Base-by-base conservation (phyloP, 768 basidiomycete species). In the Boletus rex-veris region DNA sequence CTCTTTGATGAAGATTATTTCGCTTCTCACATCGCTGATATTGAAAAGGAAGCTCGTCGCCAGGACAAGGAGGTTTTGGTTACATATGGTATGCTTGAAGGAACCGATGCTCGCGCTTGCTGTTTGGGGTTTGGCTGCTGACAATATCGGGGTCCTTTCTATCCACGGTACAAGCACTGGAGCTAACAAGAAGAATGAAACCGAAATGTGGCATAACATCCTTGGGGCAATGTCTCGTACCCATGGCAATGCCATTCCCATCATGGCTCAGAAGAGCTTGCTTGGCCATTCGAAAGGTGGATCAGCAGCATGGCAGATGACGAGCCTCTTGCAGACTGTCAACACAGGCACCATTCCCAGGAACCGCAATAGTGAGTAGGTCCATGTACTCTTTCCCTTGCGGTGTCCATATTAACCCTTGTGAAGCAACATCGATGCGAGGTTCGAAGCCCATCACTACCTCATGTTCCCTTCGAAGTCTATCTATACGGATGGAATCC, bases 221-320 rank as follows among this genome's bases (percentile, higher is more conserved):
- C 88, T 99, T 74, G 83, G 81, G n/a, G 81, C 83, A 40, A 86
- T 98, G 59, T 83, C 84, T 38, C 92, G 97, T 57, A 91, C 92
- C 8, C 83, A 86, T 37, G 96, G 97, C 50, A 98, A 98, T 70
- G 94, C 95, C n/a, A 86, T 96, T 44, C 97, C 97, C 5, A 85
- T 97, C 65, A 88, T 98, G 71, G 92, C 97, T 3, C 97, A 98
- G 73, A 99, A 99, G 81, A 92, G 89, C 71, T 79, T 99, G 46
- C 88, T 96, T 30, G 97, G 97, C 57, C 96, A 99, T 69, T 87
- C 96, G 11, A 99, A 99, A 79, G 97, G 97, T 71, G 97, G 96
- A 56, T 92, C 97, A n/a, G 96, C 96, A 50, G 90, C 94, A 2
- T 98, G 94, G 96, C 92, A 94, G 74, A 83, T 97, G 80, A 87